Conservation (phyloP, 2,329 filamentous ascomycete species). For the Trichothecium roseum region DNA sequence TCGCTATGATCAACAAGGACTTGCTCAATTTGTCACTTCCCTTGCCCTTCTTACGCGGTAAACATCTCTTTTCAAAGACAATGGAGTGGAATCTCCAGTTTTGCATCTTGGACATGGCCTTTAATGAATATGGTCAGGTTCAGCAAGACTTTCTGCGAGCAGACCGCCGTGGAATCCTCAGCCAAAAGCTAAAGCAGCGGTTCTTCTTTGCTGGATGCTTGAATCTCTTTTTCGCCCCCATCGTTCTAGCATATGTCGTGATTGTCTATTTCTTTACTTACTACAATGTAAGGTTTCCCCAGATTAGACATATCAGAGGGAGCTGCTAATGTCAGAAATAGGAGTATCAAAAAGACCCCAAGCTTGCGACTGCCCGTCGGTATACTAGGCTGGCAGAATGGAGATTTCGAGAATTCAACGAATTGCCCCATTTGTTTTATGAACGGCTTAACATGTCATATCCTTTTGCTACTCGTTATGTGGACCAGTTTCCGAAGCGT, state of each 20-base stretch:
- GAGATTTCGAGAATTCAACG: constrained; percentile 98
- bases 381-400: constrained; percentile 93
- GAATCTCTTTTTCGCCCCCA: constrained; percentile 77
- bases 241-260: constrained; percentile 76
- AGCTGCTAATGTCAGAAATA: constrained; percentile 18
- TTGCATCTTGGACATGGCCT: constrained; percentile 87
- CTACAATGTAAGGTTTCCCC: constrained; percentile 59
- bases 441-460: constrained; percentile 90
- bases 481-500: constrained; percentile 93
- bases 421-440: constrained; percentile 83
- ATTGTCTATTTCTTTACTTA: constrained; percentile 91
- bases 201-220: constrained; percentile 77
- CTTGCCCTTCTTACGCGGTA: constrained; percentile 68
- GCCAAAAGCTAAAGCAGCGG: constrained; percentile 64
- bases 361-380: constrained; percentile 68
- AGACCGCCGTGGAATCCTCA: constrained; percentile 67
- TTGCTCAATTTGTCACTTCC: constrained; percentile 79
- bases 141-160: constrained; percentile 78
- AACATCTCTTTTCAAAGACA: constrained; percentile 79
- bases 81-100: constrained; percentile 88
- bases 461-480: constrained; percentile 81
- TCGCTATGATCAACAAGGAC: constrained; percentile 96
- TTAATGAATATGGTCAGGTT: constrained; percentile 81
- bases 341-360: constrained; percentile 93
- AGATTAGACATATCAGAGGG: not conserved